These are phyloP conservation scores for Crepidotus variabilis DNA, from an alignment of 768 basidiomycete species.

Conservation along the genomic window DNA sequence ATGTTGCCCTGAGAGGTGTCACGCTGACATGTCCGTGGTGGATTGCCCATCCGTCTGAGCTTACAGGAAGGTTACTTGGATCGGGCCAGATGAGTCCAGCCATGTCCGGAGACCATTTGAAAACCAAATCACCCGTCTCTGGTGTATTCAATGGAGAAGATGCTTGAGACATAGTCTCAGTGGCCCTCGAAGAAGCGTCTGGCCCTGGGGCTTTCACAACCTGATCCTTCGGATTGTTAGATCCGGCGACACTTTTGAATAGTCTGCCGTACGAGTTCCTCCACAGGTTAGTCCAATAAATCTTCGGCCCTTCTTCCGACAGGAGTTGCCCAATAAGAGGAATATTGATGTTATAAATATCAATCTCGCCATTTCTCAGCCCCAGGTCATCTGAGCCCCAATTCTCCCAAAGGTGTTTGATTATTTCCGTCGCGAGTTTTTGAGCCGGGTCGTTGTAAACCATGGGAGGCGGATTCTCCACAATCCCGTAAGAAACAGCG, in stretches of 20 bases:
- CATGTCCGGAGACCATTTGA: conserved; percentile 74
- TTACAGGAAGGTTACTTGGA: conserved; percentile 57
- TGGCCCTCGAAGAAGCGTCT: conserved; percentile 30
- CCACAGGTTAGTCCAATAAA: conserved; percentile 84
- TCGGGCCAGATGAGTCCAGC: conserved; percentile 60
- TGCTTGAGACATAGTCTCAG: conserved; percentile 3
- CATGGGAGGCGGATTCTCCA: conserved; percentile 63
- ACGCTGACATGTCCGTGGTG: conserved; percentile 67
- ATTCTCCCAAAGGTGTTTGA: conserved; percentile 73
- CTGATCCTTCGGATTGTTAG: conserved; percentile 13
- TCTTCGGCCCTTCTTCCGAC: conserved; percentile 54
- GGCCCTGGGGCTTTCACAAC: conserved; percentile 37
- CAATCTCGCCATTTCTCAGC: conserved; percentile 60
- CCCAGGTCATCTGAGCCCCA: conserved; percentile 75
- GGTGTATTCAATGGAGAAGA: conserved; percentile 9
- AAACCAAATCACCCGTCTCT: conserved; percentile 43
- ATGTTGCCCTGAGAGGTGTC: conserved; percentile 72
- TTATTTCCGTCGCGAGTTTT: conserved; percentile 59
- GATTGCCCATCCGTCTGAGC: conserved; percentile 82
- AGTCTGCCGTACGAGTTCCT: conserved; percentile 79
- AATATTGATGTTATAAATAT: conserved; percentile 85
- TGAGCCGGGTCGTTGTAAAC: conserved; percentile 70
- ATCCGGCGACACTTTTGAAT: conserved; percentile 51
- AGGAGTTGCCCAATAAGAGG: conserved; percentile 72
- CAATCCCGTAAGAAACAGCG: conserved; percentile 85